A percentile compares a stretch with the other conserved stretches of the same genome.
Conservation (phyloP, 1,284 basidiomycete species). For the Kwoniella shivajii region DNA sequence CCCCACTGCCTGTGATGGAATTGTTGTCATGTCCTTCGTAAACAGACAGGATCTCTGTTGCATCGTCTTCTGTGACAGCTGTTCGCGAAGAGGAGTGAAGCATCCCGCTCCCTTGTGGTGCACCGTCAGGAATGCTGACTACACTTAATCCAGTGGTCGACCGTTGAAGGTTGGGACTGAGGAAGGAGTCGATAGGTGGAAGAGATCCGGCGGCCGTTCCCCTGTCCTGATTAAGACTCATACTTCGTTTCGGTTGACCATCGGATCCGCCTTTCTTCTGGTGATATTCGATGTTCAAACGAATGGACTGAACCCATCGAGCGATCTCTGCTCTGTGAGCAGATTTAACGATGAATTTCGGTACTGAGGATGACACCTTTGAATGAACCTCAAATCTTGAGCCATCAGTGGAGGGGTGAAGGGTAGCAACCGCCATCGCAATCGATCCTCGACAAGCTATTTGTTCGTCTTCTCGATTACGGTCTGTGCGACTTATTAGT, state of each 20-base stretch:
- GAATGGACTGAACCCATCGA: conserved; percentile 79
- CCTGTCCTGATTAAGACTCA: conserved; percentile 25
- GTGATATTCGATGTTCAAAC: conserved; percentile 70
- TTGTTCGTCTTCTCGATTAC: conserved; percentile 87
- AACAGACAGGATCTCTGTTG: conserved; percentile 32
- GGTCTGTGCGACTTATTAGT: conserved; percentile 53
- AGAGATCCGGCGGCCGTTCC: conserved; percentile 24
- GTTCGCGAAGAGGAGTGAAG: conserved; percentile 5
- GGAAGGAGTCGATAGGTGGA: conserved; percentile 41
- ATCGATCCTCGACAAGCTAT: conserved; percentile 86
- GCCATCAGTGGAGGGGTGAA: conserved; percentile 59
- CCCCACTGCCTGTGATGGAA: conserved; percentile 24
- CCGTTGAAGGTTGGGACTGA: conserved; percentile 46
- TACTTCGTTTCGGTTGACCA: conserved; percentile 15
- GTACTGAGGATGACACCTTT: conserved; percentile 52
- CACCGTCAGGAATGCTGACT: conserved; percentile 15
- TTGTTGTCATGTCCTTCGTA: conserved; percentile 34
- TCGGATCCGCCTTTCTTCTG: conserved; percentile 26
- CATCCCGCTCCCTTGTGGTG: conserved; percentile 52
- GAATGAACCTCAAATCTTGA: conserved; percentile 81
- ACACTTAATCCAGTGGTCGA: conserved; percentile 57
- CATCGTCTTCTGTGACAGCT: conserved; percentile 32
- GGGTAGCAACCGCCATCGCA: conserved; percentile 75
- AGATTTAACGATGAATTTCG: conserved; percentile 86
- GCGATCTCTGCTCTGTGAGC: conserved; percentile 85